phyloP scores from a whole-genome alignment of 23 red algal genomes.

The Rhodosorus marinus region DNA sequence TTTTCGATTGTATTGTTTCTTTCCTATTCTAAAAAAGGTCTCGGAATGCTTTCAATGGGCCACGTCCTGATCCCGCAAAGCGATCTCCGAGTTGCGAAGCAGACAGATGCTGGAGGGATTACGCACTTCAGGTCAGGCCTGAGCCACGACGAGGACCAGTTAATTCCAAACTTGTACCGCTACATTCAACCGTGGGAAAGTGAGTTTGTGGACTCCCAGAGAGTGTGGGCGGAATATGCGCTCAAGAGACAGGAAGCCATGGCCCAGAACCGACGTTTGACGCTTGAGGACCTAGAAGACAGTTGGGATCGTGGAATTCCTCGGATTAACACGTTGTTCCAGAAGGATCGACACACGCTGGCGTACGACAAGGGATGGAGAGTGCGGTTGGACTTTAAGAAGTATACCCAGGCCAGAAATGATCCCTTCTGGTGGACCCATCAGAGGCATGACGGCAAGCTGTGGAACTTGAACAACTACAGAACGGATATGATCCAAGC shows the following conservation, averaged over 20 bases:
- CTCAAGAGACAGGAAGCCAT: constrained; percentile 51
- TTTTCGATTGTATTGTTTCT: too few species aligned
- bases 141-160: constrained; percentile 25
- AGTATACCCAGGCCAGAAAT: constrained; percentile 45
- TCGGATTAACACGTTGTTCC: constrained; percentile 68
- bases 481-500: constrained; percentile 87
- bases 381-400: constrained; percentile 59
- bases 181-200: constrained; percentile 88
- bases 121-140: constrained; percentile 72
- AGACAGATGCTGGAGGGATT: constrained; percentile 81
- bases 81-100: constrained; percentile 53
- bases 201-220: constrained; percentile 78
- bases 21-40: too few species aligned
- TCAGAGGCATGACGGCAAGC: constrained; percentile 78
- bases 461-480: constrained; percentile 78
- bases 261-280: constrained; percentile 49
- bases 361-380: constrained; percentile 94
- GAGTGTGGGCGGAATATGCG: constrained; percentile 89
- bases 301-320: constrained; percentile 91
- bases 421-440: constrained; percentile 96
- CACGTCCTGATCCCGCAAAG: constrained; percentile 81
- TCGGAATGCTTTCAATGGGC: constrained; percentile 95
- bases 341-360: constrained; percentile 72
- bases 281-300: constrained; percentile 82
- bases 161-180: constrained; percentile 77